Evolutionary conservation across 495 filamentous ascomycete genomes (phyloP), one percentile per base, ranked within the genome.

Genomic region (Penicillium tannophilum): DNA sequence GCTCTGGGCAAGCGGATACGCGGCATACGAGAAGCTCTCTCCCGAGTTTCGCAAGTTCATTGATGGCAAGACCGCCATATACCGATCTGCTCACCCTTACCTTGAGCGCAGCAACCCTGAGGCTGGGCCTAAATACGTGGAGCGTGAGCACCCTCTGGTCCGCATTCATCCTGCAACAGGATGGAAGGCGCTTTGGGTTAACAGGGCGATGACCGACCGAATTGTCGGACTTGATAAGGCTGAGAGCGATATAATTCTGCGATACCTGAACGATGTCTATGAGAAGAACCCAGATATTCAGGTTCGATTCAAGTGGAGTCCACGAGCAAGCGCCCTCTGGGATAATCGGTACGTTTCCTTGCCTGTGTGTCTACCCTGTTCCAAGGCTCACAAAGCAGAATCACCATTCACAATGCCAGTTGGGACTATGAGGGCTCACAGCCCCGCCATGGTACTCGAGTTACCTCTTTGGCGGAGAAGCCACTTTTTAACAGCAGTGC

Each of bases 101-200:
- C 77, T 91, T 3, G 85, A 89, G 65, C 81, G 87, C 31, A 73
- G 84, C 30, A 66, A 87, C 58, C 84, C 86, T 1, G 74, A 75
- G 2, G 80, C 80, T 3, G 88, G 88, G 0, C 86, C 87, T 0
- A 81, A 85, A 63, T 82, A 75, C 64, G 71, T 90, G 26, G 86
- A 89, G 67, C 80, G 87, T 19, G 76, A 81, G 31, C 88, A 90
- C 66, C 87, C 86, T 0, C 71, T 91, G 24, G 87, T 91, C 11
- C 81, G 88, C 4, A 84, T 88, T 9, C 88, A 91, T 67, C 88
- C 87, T 4, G 87, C 82, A 0, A 90, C 86, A 0, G 86, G 87
- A 12, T 88, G 86, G 86, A 88, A 87, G 67, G 79, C 86, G 2
- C 76, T 90, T 3, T 90, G 82, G 82, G 87, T 90, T 4, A 90